Evolutionary conservation across 2,329 filamentous ascomycete species (phyloP).

Genomic region (Colletotrichum spinosum): DNA sequence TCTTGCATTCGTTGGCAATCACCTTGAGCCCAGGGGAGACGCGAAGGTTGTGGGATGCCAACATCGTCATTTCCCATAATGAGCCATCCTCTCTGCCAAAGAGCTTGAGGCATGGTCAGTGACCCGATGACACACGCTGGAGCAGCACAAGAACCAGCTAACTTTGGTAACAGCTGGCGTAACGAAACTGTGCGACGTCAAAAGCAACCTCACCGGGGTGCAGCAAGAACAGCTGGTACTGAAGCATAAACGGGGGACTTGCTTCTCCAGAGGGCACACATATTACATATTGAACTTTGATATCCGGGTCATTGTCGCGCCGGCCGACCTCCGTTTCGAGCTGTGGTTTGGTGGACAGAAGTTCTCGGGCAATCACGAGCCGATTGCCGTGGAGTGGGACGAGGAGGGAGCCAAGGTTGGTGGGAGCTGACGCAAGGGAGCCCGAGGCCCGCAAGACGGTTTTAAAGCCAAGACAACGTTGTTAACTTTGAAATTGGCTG

Average conservation of each 20-base stretch:
- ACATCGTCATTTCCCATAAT: constrained; percentile 54
- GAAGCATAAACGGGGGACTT: constrained; percentile 49
- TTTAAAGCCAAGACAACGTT: too few species aligned
- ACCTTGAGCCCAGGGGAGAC: constrained; percentile 47
- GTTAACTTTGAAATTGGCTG: too few species aligned
- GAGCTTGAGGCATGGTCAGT: constrained; percentile 52
- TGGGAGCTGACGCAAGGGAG: neutral
- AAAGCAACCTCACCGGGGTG: constrained; percentile 54
- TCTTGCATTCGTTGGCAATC: constrained; percentile 50
- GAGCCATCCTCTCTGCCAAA: constrained; percentile 50
- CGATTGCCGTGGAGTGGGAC: constrained; percentile 51
- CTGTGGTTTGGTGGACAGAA: constrained; percentile 55
- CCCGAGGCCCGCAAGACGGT: neutral
- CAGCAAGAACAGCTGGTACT: constrained; percentile 51
- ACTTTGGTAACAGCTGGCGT: constrained; percentile 46
- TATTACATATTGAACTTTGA: constrained; percentile 58
- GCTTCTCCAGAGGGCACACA: constrained; percentile 48
- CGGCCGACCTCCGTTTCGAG: constrained; percentile 63
- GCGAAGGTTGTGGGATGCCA: constrained; percentile 50
- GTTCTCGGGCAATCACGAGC: constrained; percentile 53
- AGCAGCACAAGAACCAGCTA: neutral
- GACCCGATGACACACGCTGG: neutral
- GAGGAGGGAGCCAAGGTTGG: constrained; percentile 39
- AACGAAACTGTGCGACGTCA: constrained; percentile 52
- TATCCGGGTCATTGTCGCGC: constrained; percentile 65